phyloP scores from a whole-genome alignment of 305 asterid genomes.

The Fraxinus xanthoxyloides region DNA sequence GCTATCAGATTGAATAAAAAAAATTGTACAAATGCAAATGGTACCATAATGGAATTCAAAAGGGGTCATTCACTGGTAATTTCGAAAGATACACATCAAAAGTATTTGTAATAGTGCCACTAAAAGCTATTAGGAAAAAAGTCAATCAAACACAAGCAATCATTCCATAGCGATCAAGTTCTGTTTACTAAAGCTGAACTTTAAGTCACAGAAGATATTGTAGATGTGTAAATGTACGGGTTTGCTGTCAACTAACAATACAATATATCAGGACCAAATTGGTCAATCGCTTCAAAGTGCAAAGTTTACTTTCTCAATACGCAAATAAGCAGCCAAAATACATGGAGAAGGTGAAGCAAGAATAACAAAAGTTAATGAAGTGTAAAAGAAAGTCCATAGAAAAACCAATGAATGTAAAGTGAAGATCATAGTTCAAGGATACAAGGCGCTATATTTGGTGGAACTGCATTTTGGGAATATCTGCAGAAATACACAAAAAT shows the following conservation, averaged over 20 bases:
- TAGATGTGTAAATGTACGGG: not conserved
- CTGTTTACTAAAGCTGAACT: not conserved
- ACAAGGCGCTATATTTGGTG: conserved; percentile 91
- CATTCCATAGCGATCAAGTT: not conserved
- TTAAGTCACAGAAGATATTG: not conserved
- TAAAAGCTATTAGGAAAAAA: not conserved
- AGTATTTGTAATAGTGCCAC: not conserved
- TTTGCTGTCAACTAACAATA: not conserved
- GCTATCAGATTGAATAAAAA: not conserved
- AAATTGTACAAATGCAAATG: not conserved
- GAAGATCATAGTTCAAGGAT: conserved; percentile 51
- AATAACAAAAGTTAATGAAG: not conserved
- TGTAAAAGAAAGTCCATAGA: conserved; percentile 6
- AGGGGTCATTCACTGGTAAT: not conserved
- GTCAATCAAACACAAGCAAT: not conserved
- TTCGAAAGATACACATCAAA: not conserved
- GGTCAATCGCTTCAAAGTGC: not conserved
- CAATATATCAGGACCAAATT: not conserved
- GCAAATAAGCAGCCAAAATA: not conserved
- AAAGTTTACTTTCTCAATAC: not conserved
- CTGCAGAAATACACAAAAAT: conserved; percentile 42
- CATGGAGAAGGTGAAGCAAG: not conserved
- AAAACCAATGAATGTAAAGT: not conserved
- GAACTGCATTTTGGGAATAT: conserved; percentile 70
- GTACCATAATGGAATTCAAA: not conserved